A percentile compares a stretch with the other conserved stretches of the same genome.
Conservation (phyloP, 768 basidiomycete genomes). For the Podaxis carcinomalis region DNA sequence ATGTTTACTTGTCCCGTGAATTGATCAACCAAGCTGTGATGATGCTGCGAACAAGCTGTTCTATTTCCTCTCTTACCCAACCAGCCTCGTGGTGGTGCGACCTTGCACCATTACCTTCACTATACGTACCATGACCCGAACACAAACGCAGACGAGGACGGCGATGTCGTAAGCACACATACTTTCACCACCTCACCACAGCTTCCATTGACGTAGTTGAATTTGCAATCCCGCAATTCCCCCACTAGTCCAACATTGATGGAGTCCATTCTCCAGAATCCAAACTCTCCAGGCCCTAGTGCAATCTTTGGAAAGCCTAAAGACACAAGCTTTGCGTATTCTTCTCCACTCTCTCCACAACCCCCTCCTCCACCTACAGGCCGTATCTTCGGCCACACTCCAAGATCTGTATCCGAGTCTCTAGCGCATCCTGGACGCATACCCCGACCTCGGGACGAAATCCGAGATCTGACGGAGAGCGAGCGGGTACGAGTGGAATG, state of each 20-base stretch:
- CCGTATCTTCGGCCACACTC: background rate
- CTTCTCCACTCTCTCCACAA: background rate
- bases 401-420: background rate
- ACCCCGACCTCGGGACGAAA: background rate
- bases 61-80: no score
- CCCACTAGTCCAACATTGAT: background rate
- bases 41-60: background rate
- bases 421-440: background rate
- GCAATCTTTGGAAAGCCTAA: background rate
- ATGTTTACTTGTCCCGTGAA: background rate
- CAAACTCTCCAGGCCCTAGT: constrained; percentile 1
- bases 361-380: constrained; percentile 5
- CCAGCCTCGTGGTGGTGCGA: background rate
- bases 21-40: background rate
- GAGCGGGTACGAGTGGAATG: constrained; percentile 10
- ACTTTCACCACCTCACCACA: background rate
- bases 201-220: background rate
- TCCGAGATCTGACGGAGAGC: background rate
- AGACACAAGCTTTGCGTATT: background rate
- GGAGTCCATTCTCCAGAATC: background rate
- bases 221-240: background rate
- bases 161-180: constrained; percentile 1
- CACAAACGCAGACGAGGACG: background rate
- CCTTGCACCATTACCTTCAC: background rate
- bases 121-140: background rate